A percentile compares a stretch with the other conserved stretches of the same genome.
Evolutionary conservation across 225 moss, liverwort and hornwort species (phyloP).

Genomic region (Anthoceros angustus): DNA sequence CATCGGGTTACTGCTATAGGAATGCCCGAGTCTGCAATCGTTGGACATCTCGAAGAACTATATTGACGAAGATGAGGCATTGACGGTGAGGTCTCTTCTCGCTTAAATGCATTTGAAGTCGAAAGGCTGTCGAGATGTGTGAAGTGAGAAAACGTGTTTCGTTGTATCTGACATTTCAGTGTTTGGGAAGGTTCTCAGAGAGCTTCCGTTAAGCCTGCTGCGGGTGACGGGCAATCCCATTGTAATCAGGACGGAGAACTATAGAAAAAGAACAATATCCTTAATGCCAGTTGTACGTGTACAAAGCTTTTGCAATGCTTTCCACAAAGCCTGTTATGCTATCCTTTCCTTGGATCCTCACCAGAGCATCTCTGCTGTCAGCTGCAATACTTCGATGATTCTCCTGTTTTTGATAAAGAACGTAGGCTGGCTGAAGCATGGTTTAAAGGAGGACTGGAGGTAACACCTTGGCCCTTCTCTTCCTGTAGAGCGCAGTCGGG

Average conservation of each 20-base stretch:
- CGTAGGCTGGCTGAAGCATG: slow-evolving; percentile 56
- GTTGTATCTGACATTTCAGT: background rate
- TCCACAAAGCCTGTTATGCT: slow-evolving; percentile 2
- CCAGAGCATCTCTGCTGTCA: slow-evolving; percentile 5
- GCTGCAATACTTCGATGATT: slow-evolving; percentile 77
- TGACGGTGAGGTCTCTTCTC: slow-evolving; percentile 16
- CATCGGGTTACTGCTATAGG: slow-evolving; percentile 18
- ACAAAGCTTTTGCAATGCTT: slow-evolving; percentile 20
- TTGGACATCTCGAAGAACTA: slow-evolving; percentile 64
- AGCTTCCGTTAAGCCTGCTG: slow-evolving; percentile 39
- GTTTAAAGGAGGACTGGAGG: slow-evolving; percentile 41
- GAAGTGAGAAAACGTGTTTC: slow-evolving; percentile 6
- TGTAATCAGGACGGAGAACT: slow-evolving; percentile 30
- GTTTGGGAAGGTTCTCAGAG: slow-evolving; percentile 26
- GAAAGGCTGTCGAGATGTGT: slow-evolving; percentile 6
- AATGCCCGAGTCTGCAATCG: slow-evolving; percentile 42
- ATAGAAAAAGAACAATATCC: slow-evolving; percentile 51
- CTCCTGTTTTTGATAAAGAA: slow-evolving; percentile 71
- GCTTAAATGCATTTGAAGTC: no score
- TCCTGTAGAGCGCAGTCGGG: background rate
- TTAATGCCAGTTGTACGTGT: slow-evolving; percentile 43
- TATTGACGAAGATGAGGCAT: slow-evolving; percentile 35
- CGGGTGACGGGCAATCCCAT: slow-evolving; percentile 44
- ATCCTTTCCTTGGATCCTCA: background rate
- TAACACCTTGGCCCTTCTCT: slow-evolving; percentile 8